phyloP scores from a whole-genome alignment of 352 stramenopile species.

The Peronospora belbahrii region DNA sequence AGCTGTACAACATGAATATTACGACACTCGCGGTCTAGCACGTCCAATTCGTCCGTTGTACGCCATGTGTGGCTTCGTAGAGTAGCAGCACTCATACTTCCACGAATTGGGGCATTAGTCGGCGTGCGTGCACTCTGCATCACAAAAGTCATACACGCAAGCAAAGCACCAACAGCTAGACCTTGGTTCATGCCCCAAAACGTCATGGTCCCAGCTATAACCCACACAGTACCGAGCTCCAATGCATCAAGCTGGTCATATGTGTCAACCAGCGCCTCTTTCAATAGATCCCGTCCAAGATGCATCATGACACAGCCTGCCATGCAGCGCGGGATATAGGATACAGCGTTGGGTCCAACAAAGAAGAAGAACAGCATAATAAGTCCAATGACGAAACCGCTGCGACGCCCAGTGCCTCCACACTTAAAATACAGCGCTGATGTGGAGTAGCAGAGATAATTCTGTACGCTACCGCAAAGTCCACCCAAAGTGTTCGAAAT shows the following conservation, averaged over 20 bases:
- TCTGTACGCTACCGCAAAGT: conserved; percentile 83
- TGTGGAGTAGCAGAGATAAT: conserved; percentile 88
- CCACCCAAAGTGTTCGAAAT: conserved; percentile 87
- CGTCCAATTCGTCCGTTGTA: conserved; percentile 76
- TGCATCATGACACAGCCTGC: conserved; percentile 89
- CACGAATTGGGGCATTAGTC: conserved; percentile 83
- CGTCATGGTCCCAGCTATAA: conserved; percentile 88
- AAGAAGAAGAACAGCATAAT: conserved; percentile 86
- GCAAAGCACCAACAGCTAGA: conserved; percentile 80
- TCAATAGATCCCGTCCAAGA: conserved; percentile 85
- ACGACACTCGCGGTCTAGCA: conserved; percentile 58
- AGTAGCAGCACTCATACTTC: conserved; percentile 88
- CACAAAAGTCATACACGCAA: conserved; percentile 87
- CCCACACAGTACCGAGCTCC: conserved; percentile 88
- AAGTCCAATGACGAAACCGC: conserved; percentile 50
- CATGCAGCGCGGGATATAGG: conserved; percentile 89
- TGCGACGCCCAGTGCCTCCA: conserved; percentile 62
- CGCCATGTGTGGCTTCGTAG: conserved; percentile 71
- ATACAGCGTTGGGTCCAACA: conserved; percentile 73
- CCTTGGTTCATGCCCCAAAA: conserved; percentile 89
- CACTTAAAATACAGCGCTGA: conserved; percentile 87
- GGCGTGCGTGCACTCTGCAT: conserved; percentile 78
- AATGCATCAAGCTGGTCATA: conserved; percentile 83
- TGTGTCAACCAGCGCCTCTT: conserved; percentile 86
- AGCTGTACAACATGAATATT: conserved; percentile 80